Conservation (phyloP, 2,329 filamentous ascomycete species). For the Pseudogymnoascus sp. region DNA sequence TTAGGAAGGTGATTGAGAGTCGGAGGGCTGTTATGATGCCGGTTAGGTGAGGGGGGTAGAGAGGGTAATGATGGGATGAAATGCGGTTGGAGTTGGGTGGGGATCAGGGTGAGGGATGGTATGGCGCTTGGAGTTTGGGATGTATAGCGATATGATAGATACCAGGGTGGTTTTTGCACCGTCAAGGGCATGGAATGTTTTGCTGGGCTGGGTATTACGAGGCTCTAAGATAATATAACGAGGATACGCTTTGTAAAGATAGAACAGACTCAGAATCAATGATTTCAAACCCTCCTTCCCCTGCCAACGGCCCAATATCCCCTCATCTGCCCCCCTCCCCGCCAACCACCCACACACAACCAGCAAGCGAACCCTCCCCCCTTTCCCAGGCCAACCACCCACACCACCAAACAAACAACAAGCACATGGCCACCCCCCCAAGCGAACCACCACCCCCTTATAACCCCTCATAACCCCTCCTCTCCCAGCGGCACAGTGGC, state of each 20-base stretch:
- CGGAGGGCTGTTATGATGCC: conserved; percentile 20
- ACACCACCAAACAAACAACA: too few species aligned
- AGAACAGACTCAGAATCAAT: neutral
- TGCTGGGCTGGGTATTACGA: neutral
- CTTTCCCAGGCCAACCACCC: neutral
- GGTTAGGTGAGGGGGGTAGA: neutral
- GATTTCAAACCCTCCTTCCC: neutral
- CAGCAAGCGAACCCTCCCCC: neutral
- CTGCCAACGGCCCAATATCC: neutral
- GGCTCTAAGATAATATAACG: conserved; percentile 7
- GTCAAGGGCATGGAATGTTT: neutral
- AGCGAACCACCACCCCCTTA: neutral
- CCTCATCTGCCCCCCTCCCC: neutral
- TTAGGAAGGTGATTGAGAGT: conserved; percentile 24
- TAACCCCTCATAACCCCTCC: neutral
- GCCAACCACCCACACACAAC: too few species aligned
- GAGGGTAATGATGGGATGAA: neutral
- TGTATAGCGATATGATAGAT: conserved; percentile 8
- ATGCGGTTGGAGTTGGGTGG: neutral
- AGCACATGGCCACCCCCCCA: too few species aligned
- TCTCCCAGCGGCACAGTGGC: neutral
- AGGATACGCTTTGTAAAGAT: conserved; percentile 4
- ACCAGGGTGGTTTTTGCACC: neutral
- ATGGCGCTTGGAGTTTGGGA: neutral
- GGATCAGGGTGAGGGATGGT: neutral